These are phyloP conservation scores for Hygrophila difformis DNA, from an alignment of 257 asterid genomes.

Conservation along the genomic window DNA sequence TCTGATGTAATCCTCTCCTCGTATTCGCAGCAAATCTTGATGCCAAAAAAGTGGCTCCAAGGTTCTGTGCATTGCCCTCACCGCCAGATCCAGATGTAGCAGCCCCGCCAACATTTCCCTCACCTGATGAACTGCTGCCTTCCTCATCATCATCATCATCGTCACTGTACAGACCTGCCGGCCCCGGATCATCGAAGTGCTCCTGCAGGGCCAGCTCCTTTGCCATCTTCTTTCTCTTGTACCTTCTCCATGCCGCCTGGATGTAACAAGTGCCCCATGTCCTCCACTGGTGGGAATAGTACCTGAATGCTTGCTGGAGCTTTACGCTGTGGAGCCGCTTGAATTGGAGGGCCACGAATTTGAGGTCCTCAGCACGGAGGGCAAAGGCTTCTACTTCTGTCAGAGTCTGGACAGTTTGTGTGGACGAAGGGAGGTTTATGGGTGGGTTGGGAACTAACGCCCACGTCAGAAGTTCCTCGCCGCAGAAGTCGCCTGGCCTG, in stretches of 20 bases:
- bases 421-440: conserved; percentile 71
- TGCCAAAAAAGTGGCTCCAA: conserved; percentile 67
- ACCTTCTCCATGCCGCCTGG: conserved; percentile 81
- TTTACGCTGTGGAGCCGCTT: conserved; percentile 86
- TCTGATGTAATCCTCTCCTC: conserved; percentile 43
- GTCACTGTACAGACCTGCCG: background rate
- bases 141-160: conserved; percentile 12
- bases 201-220: conserved; percentile 51
- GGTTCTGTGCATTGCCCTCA: conserved; percentile 31
- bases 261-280: conserved; percentile 86
- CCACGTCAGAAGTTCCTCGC: conserved; percentile 94
- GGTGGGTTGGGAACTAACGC: conserved; percentile 72
- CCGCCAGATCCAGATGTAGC: too few relatives aligned
- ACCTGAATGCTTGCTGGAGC: conserved; percentile 84
- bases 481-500: conserved; percentile 83
- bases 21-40: conserved; percentile 71
- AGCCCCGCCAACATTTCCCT: too few relatives aligned
- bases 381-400: conserved; percentile 91
- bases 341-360: conserved; percentile 69
- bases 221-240: conserved; percentile 43
- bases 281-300: conserved; percentile 90
- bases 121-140: conserved; percentile 11
- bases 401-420: conserved; percentile 63
- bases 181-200: conserved; percentile 19
- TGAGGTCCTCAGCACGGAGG: conserved; percentile 87